Conservation (phyloP, 305 asterid species). For the Rubia tinctorum region DNA sequence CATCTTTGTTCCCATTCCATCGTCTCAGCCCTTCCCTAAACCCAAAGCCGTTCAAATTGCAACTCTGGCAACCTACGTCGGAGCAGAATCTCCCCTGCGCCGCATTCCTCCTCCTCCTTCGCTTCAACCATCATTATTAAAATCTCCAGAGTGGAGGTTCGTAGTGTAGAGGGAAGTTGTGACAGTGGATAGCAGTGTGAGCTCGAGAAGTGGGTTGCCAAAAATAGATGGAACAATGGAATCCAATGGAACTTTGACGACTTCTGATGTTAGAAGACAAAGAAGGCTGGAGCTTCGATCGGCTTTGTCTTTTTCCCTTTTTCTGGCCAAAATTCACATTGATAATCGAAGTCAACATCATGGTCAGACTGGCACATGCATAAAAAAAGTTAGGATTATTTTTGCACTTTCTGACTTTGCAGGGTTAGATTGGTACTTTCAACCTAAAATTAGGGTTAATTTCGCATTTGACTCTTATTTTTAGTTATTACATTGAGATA, state of each 20-base stretch:
- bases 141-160: constrained; percentile 67
- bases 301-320: too few relatives aligned
- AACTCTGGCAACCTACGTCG: constrained; percentile 33
- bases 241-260: constrained; percentile 57
- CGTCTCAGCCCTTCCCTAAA: constrained; percentile 8
- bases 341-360: too few relatives aligned
- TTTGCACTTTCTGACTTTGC: too few relatives aligned
- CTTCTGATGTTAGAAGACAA: constrained; percentile 30
- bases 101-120: constrained; percentile 54
- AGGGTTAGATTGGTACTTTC: too few relatives aligned
- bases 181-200: constrained; percentile 53
- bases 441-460: too few relatives aligned
- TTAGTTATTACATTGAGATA: too few relatives aligned
- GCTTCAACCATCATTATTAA: constrained; percentile 65
- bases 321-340: too few relatives aligned
- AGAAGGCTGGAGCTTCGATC: too few relatives aligned
- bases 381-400: too few relatives aligned
- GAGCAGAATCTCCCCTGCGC: constrained; percentile 65
- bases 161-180: constrained; percentile 78
- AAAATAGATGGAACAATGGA: constrained; percentile 62
- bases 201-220: constrained; percentile 75
- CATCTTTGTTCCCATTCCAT: constrained; percentile 31
- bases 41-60: constrained; percentile 6
- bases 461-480: too few relatives aligned
- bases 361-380: too few relatives aligned